These are phyloP conservation scores for Candida rishiriensis DNA, from an alignment of 805 yeast species.

Conservation along the genomic window DNA sequence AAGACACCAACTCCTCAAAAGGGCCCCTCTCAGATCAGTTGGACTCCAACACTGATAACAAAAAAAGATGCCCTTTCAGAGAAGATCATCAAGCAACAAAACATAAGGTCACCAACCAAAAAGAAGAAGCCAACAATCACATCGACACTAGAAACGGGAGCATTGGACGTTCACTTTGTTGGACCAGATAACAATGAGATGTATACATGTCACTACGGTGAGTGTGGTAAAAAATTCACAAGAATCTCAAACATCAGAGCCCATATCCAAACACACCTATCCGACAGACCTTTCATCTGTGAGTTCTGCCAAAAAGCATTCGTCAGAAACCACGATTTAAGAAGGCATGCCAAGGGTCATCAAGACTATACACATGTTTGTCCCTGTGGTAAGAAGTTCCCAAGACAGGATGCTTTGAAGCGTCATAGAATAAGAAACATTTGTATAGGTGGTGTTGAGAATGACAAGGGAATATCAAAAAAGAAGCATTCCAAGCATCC, in stretches of 20 bases:
- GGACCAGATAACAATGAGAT: slow-evolving; percentile 73
- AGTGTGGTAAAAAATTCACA: slow-evolving; percentile 79
- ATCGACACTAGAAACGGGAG: slow-evolving; percentile 83
- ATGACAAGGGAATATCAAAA: slow-evolving; percentile 27
- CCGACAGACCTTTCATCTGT: slow-evolving; percentile 91
- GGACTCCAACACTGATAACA: slow-evolving; percentile 33
- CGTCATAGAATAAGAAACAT: slow-evolving; percentile 77
- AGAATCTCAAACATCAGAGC: slow-evolving; percentile 90
- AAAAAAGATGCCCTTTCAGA: slow-evolving; percentile 27
- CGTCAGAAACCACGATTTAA: slow-evolving; percentile 92
- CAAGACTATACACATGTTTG: slow-evolving; percentile 67
- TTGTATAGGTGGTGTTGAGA: slow-evolving; percentile 65
- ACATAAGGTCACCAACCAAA: slow-evolving; percentile 39
- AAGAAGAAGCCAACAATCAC: slow-evolving; percentile 47
- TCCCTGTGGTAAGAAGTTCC: slow-evolving; percentile 91
- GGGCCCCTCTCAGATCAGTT: slow-evolving; percentile 25
- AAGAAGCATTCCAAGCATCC: slow-evolving; percentile 2
- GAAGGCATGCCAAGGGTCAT: slow-evolving; percentile 87
- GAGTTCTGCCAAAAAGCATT: slow-evolving; percentile 74
- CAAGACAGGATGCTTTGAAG: slow-evolving; percentile 82
- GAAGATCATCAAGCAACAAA: slow-evolving; percentile 32
- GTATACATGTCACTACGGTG: slow-evolving; percentile 69
- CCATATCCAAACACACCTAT: slow-evolving; percentile 93
- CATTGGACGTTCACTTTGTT: slow-evolving; percentile 74
- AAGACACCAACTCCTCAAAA: slow-evolving; percentile 29